These are phyloP conservation scores for Ganoderma sinense DNA, from an alignment of 1,284 basidiomycete species.

Conservation along the genomic window DNA sequence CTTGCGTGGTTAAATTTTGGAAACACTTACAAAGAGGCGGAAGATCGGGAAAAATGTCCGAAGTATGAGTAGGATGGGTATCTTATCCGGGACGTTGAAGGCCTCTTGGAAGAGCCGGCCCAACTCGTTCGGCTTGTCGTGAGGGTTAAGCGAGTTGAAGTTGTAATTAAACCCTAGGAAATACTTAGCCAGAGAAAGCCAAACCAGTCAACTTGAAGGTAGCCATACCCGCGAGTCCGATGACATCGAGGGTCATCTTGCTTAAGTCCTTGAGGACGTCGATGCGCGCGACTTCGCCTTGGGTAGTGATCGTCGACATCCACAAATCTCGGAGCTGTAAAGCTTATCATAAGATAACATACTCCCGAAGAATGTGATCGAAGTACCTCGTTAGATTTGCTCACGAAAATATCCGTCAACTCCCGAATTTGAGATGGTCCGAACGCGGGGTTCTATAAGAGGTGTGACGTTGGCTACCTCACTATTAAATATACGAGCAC, in stretches of 20 bases:
- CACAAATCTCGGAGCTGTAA: conserved; percentile 40
- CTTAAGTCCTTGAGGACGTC: conserved; percentile 51
- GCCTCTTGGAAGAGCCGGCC: conserved; percentile 44
- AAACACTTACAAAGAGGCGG: conserved; percentile 22
- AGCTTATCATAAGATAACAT: not conserved
- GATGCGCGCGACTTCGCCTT: conserved; percentile 34
- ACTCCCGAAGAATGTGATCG: not conserved
- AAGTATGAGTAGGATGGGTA: conserved; percentile 17
- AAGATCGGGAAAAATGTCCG: conserved; percentile 23
- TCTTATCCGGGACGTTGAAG: conserved; percentile 14
- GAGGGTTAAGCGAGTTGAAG: conserved; percentile 41
- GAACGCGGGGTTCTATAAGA: conserved; percentile 61
- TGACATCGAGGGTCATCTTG: conserved; percentile 56
- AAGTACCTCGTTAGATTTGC: conserved; percentile 55
- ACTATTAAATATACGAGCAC: not conserved
- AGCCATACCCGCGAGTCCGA: conserved; percentile 50
- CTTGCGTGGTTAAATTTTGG: no score
- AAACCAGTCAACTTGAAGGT: no score
- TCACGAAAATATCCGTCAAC: conserved; percentile 60
- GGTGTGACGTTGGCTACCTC: not conserved
- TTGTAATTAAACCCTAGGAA: conserved; percentile 52
- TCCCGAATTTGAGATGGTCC: conserved; percentile 60
- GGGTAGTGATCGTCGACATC: conserved; percentile 23
- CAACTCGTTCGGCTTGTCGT: conserved; percentile 45
- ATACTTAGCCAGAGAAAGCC: not conserved